Evolutionary conservation across 495 filamentous ascomycete species (phyloP).

Genomic region (Penicillium cinerascens): DNA sequence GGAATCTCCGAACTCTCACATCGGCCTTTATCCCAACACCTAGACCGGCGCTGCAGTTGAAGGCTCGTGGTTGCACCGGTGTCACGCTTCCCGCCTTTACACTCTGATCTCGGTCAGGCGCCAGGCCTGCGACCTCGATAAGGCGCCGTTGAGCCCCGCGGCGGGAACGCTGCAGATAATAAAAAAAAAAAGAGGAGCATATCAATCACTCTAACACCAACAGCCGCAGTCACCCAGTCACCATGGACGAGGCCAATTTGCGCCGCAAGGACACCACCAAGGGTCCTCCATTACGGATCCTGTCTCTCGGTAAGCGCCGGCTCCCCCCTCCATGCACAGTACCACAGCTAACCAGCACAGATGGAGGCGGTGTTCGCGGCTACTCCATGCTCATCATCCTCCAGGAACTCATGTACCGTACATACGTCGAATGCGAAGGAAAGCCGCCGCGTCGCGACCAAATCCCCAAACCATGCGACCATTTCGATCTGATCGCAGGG

Average conservation of each 20-base stretch:
- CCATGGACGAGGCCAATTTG: constrained; percentile 38
- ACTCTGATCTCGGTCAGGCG: constrained; percentile 24
- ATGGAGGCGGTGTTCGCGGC: constrained; percentile 93
- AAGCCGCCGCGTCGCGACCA: constrained; percentile 78
- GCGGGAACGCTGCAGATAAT: constrained; percentile 24
- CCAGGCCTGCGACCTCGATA: constrained; percentile 23
- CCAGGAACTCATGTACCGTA: constrained; percentile 92
- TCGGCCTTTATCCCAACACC: constrained; percentile 13
- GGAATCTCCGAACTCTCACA: constrained; percentile 6
- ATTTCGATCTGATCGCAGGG: constrained; percentile 94
- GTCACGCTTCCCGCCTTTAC: constrained; percentile 12
- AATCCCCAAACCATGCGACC: constrained; percentile 95
- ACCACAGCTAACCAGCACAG: constrained; percentile 43
- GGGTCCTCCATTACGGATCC: constrained; percentile 84
- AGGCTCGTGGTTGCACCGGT: constrained; percentile 12
- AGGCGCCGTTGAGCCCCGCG: constrained; percentile 29
- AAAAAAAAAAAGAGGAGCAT: constrained; percentile 13
- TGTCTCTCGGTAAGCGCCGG: constrained; percentile 73
- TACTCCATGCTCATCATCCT: constrained; percentile 96
- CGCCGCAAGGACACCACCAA: constrained; percentile 90
- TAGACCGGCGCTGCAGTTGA: constrained; percentile 5
- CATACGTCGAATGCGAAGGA: constrained; percentile 80
- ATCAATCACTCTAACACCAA: constrained; percentile 9
- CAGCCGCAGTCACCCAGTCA: constrained; percentile 9
- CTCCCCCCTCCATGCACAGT: not conserved